phyloP scores from a whole-genome alignment of 768 basidiomycete genomes.

The Holtermanniella nyarrowii region DNA sequence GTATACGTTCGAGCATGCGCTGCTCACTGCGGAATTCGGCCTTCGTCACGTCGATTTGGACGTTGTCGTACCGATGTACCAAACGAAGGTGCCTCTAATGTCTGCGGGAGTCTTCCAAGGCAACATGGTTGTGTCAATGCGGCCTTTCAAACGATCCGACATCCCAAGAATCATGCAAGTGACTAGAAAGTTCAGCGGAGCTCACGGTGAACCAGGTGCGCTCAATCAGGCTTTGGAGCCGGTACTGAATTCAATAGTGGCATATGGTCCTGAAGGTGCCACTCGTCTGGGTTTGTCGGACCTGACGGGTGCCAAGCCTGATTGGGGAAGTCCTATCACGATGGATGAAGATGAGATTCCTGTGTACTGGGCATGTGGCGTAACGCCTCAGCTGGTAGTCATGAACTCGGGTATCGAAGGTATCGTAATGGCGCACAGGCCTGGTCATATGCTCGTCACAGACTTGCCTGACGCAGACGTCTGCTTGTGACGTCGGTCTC shows the following conservation, averaged over 20 bases:
- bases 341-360: slow-evolving; percentile 27
- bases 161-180: slow-evolving; percentile 12
- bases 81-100: slow-evolving; percentile 3
- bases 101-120: slow-evolving; percentile 21
- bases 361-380: slow-evolving; percentile 34
- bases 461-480: not conserved
- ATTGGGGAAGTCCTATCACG: slow-evolving; percentile 20
- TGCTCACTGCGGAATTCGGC: slow-evolving; percentile 9
- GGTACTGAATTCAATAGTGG: not conserved
- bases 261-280: slow-evolving; percentile 13
- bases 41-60: slow-evolving; percentile 21
- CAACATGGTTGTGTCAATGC: slow-evolving; percentile 33
- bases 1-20: slow-evolving; percentile 26
- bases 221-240: not conserved
- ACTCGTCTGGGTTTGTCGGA: slow-evolving; percentile 20
- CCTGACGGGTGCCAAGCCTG: slow-evolving; percentile 12
- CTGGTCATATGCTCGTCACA: slow-evolving; percentile 23
- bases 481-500: not conserved
- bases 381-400: slow-evolving; percentile 26
- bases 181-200: slow-evolving; percentile 16
- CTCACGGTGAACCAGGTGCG: slow-evolving; percentile 29
- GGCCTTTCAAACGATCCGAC: slow-evolving; percentile 14
- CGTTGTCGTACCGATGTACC: slow-evolving; percentile 24
- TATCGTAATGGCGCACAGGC: slow-evolving; percentile 16
- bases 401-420: slow-evolving; percentile 15